These are phyloP conservation scores for Sporothrix pallida DNA, from an alignment of 2,329 filamentous ascomycete species.

Conservation along the genomic window DNA sequence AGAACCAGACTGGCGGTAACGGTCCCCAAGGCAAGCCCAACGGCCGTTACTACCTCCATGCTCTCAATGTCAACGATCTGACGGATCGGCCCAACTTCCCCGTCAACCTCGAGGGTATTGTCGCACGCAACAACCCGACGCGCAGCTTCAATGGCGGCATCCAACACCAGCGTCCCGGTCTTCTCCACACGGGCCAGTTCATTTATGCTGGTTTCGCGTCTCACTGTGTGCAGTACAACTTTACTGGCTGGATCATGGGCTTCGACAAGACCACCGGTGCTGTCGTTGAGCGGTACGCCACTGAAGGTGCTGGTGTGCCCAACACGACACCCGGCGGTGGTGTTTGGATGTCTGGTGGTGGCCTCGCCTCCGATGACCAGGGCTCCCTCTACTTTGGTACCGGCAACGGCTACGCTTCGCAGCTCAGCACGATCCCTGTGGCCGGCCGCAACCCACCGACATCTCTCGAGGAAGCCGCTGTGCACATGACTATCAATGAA, in stretches of 20 bases:
- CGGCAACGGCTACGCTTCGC: constrained; percentile 56
- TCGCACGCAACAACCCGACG: constrained; percentile 53
- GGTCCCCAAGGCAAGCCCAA: constrained; percentile 49
- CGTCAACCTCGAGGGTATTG: constrained; percentile 50
- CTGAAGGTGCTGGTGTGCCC: constrained; percentile 50
- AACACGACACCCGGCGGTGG: constrained; percentile 50
- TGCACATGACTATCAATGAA: constrained; percentile 54
- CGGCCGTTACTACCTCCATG: constrained; percentile 54
- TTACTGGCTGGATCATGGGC: constrained; percentile 57
- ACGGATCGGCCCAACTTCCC: constrained; percentile 51
- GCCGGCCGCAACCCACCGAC: constrained; percentile 53
- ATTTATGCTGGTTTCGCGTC: constrained; percentile 57
- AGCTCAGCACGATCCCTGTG: constrained; percentile 52
- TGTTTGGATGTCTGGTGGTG: constrained; percentile 58
- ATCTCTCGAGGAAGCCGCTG: constrained; percentile 55
- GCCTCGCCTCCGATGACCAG: constrained; percentile 53
- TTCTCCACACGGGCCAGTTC: constrained; percentile 54
- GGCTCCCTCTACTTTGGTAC: constrained; percentile 56
- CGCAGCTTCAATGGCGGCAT: constrained; percentile 55
- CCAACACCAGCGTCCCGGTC: constrained; percentile 53
- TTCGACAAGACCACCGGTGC: constrained; percentile 54
- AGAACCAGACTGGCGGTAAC: constrained; percentile 44
- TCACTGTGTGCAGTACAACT: constrained; percentile 59
- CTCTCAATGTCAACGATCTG: constrained; percentile 53
- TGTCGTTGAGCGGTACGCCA: constrained; percentile 52